Percentiles rank a stretch among this genome's conserved stretches.
These are phyloP conservation scores for Exophiala xenobiotica DNA, from an alignment of 2,329 filamentous ascomycete species.

Conservation along the genomic window DNA sequence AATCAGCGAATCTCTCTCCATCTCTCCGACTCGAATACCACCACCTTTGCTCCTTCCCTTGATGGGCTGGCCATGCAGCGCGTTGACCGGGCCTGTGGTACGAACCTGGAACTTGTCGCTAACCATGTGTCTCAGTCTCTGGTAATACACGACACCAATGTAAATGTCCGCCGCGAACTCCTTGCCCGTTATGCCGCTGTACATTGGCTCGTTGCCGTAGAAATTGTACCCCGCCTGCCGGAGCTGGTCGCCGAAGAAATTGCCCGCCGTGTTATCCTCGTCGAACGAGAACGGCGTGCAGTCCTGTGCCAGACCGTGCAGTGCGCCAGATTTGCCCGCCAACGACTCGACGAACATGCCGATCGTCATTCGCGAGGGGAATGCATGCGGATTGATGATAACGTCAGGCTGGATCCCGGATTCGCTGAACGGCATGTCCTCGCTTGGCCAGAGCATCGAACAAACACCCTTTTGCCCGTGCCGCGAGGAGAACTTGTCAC, in stretches of 20 bases:
- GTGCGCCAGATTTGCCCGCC: slow-evolving; percentile 87
- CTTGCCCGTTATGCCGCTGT: slow-evolving; percentile 92
- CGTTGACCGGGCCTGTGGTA: slow-evolving; percentile 88
- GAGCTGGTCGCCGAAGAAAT: slow-evolving; percentile 95
- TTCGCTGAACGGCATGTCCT: slow-evolving; percentile 96
- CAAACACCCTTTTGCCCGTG: slow-evolving; percentile 98
- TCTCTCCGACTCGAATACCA: slow-evolving; percentile 98
- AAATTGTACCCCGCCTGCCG: slow-evolving; percentile 96
- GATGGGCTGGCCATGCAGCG: slow-evolving; percentile 90
- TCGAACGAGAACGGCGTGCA: slow-evolving; percentile 93
- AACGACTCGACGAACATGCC: slow-evolving; percentile 99
- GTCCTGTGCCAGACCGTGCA: slow-evolving; percentile 95
- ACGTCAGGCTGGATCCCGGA: slow-evolving; percentile 94
- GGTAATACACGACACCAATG: slow-evolving; percentile 96
- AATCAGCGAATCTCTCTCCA: slow-evolving; percentile 94
- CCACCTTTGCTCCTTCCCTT: slow-evolving; percentile 95
- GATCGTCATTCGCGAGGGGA: slow-evolving; percentile 99
- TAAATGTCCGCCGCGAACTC: slow-evolving; percentile 95
- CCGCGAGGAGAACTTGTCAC: slow-evolving; percentile 98
- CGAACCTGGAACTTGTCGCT: slow-evolving; percentile 99
- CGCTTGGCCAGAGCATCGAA: slow-evolving; percentile 90
- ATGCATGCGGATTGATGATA: slow-evolving; percentile 99
- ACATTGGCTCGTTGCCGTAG: slow-evolving; percentile 98
- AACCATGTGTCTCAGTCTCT: slow-evolving; percentile 97
- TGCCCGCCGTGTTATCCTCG: slow-evolving; percentile 84